Conservation (phyloP, 331 rosid genomes). For the Rhamnella rubrinervis region DNA sequence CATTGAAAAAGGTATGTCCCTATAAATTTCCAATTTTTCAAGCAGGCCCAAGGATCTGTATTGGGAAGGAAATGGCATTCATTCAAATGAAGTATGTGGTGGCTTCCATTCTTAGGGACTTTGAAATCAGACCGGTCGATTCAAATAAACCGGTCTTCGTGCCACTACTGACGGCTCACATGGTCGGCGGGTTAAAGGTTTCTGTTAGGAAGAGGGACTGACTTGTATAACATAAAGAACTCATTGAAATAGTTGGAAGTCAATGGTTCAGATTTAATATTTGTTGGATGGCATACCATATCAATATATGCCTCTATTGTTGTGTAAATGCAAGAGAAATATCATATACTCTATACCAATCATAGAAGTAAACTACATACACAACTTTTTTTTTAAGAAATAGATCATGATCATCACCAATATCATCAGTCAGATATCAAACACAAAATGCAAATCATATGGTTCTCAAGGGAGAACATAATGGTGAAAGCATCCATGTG, state of each 20-base stretch:
- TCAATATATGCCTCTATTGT: slow-evolving; percentile 16
- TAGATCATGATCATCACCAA: neutral
- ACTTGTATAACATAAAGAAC: neutral
- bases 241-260: slow-evolving; percentile 14
- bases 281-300: slow-evolving; percentile 29
- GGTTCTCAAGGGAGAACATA: slow-evolving; percentile 9
- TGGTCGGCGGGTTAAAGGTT: slow-evolving; percentile 84
- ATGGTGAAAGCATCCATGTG: slow-evolving; percentile 4
- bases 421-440: neutral
- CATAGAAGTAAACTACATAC: slow-evolving; percentile 7
- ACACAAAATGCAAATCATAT: neutral
- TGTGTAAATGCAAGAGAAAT: slow-evolving; percentile 1
- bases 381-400: neutral
- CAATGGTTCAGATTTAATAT: slow-evolving; percentile 3
- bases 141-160: slow-evolving; percentile 57
- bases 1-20: slow-evolving; percentile 46
- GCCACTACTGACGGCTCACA: slow-evolving; percentile 89
- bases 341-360: slow-evolving; percentile 6
- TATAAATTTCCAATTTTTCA: slow-evolving; percentile 75
- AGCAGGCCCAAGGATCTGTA: slow-evolving; percentile 94
- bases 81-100: slow-evolving; percentile 75
- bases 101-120: slow-evolving; percentile 57
- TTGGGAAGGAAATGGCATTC: slow-evolving; percentile 89
- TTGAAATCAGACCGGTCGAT: slow-evolving; percentile 40
- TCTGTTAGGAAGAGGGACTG: slow-evolving; percentile 42